Conservation (phyloP, 2,329 filamentous ascomycete species). For the Fusarium zealandicum region DNA sequence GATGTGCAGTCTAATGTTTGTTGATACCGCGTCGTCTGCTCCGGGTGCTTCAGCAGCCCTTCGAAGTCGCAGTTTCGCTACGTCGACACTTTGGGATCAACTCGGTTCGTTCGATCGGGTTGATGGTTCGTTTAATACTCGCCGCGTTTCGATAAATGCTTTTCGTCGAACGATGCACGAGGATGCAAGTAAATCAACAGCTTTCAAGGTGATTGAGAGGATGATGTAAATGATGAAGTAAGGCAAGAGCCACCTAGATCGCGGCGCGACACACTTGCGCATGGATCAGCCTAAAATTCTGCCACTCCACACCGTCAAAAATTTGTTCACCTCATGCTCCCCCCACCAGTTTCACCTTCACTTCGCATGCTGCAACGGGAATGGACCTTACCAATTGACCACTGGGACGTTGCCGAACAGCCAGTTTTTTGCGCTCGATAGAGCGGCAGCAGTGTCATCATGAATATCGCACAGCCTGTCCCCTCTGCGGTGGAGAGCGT, state of each 20-base stretch:
- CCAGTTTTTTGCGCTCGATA: slow-evolving; percentile 27
- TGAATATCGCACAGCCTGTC: slow-evolving; percentile 82
- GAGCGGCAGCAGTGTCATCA: slow-evolving; percentile 45
- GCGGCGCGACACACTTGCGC: slow-evolving; percentile 11
- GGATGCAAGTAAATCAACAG: background rate
- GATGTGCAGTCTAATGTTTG: background rate
- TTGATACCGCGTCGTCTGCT: background rate
- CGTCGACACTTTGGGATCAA: background rate
- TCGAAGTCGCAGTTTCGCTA: background rate
- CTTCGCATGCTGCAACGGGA: slow-evolving; percentile 26
- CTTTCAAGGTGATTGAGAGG: slow-evolving; percentile 2
- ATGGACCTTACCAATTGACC: slow-evolving; percentile 37
- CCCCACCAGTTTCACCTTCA: slow-evolving; percentile 37
- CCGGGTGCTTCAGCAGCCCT: background rate
- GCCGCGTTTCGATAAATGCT: background rate
- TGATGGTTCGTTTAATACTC: background rate
- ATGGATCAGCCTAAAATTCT: slow-evolving; percentile 47
- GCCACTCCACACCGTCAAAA: slow-evolving; percentile 57
- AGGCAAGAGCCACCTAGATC: slow-evolving; percentile 15
- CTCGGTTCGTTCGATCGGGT: background rate
- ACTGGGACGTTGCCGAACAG: slow-evolving; percentile 35
- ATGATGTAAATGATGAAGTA: slow-evolving; percentile 24
- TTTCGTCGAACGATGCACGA: background rate
- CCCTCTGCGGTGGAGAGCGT: slow-evolving; percentile 84
- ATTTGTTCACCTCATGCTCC: slow-evolving; percentile 42